A percentile compares a stretch with the other conserved stretches of the same genome.
Evolutionary conservation across 2,329 filamentous ascomycete species (phyloP).

Genomic region (Tolypocladium inflatum): DNA sequence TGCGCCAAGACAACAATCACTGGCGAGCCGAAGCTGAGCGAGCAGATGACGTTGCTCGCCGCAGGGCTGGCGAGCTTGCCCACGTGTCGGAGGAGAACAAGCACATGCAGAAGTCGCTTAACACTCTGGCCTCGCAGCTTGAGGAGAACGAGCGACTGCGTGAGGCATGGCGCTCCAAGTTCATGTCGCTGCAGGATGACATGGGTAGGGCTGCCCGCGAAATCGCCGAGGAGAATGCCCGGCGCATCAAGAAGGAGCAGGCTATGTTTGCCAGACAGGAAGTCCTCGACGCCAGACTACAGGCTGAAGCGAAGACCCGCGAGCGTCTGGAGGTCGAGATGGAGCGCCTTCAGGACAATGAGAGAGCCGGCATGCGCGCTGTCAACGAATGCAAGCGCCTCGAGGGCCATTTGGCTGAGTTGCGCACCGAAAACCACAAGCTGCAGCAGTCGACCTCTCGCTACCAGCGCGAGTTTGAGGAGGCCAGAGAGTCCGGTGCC

Average conservation of each 20-base stretch:
- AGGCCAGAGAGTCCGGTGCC: constrained; percentile 70
- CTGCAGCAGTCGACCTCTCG: constrained; percentile 60
- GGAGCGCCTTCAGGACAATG: constrained; percentile 53
- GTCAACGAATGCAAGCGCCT: constrained; percentile 53
- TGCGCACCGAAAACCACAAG: constrained; percentile 59
- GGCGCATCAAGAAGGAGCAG: constrained; percentile 69
- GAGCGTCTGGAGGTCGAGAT: constrained; percentile 59
- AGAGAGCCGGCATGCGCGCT: constrained; percentile 55
- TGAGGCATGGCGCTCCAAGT: constrained; percentile 74
- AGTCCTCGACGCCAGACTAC: constrained; percentile 67
- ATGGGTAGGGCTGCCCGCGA: constrained; percentile 73
- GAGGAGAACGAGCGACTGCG: constrained; percentile 80
- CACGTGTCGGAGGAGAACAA: constrained; percentile 53
- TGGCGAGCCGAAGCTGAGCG: constrained; percentile 55
- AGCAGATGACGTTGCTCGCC: constrained; percentile 40
- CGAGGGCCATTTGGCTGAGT: constrained; percentile 42
- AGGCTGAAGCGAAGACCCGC: constrained; percentile 61
- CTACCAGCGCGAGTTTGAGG: constrained; percentile 74
- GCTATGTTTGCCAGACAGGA: constrained; percentile 71
- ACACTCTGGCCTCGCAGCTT: constrained; percentile 65
- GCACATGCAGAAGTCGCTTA: constrained; percentile 63
- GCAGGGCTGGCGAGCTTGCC: constrained; percentile 38
- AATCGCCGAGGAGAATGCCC: constrained; percentile 72
- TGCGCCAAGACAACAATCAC: constrained; percentile 47
- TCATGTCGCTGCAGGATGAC: constrained; percentile 77